phyloP scores from a whole-genome alignment of 768 basidiomycete species.

The Podaxis sp. region DNA sequence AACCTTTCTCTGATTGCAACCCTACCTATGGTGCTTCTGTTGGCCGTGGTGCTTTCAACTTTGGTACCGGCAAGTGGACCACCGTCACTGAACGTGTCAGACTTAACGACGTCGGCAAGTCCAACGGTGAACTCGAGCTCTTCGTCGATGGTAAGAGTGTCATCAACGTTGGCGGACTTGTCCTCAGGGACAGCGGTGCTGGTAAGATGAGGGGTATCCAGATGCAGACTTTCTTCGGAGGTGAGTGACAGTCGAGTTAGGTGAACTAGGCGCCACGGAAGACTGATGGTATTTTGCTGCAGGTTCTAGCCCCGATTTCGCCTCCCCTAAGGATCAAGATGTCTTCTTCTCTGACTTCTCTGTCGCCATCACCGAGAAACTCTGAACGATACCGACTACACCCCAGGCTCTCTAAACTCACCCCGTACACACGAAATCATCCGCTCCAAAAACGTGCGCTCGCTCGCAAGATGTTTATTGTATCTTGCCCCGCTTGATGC shows the following conservation, averaged over 20 bases:
- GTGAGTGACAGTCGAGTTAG: slow-evolving; percentile 26
- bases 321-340: slow-evolving; percentile 62
- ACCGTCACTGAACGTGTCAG: slow-evolving; percentile 65
- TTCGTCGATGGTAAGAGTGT: slow-evolving; percentile 65
- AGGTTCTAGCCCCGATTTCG: slow-evolving; percentile 29
- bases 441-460: neutral
- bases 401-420: neutral
- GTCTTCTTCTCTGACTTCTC: slow-evolving; percentile 75
- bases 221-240: slow-evolving; percentile 79
- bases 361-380: slow-evolving; percentile 52
- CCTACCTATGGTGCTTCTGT: slow-evolving; percentile 63
- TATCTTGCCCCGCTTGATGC: slow-evolving; percentile 2
- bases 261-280: neutral
- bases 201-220: slow-evolving; percentile 66
- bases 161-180: slow-evolving; percentile 56
- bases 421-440: slow-evolving; percentile 2
- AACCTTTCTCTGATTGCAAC: slow-evolving; percentile 55
- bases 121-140: slow-evolving; percentile 70
- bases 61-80: slow-evolving; percentile 62
- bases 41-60: slow-evolving; percentile 66
- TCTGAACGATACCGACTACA: slow-evolving; percentile 27
- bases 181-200: slow-evolving; percentile 46
- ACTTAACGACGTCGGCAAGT: slow-evolving; percentile 67
- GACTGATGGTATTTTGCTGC: neutral
- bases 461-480: no score